A percentile compares a stretch with the other conserved stretches of the same genome.
These are phyloP conservation scores for Nicotiana attenuata DNA, from an alignment of 257 asterid species.

Conservation along the genomic window DNA sequence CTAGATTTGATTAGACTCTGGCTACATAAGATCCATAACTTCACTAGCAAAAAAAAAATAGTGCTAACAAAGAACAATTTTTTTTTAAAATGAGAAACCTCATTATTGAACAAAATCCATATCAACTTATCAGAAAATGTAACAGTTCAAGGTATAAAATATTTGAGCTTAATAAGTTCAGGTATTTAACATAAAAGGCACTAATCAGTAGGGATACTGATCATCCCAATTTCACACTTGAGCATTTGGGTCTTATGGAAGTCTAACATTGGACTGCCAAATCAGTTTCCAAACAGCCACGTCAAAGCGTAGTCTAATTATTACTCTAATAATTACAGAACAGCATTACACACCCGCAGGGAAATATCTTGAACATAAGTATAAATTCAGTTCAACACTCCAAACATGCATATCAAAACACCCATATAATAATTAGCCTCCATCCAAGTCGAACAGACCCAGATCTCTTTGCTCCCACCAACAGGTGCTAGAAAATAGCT, in stretches of 20 bases:
- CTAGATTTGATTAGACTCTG: background rate
- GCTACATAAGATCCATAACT: background rate
- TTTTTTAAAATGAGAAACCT: background rate
- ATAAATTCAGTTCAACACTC: slow-evolving; percentile 9
- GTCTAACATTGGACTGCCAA: background rate
- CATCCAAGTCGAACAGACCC: slow-evolving; percentile 21
- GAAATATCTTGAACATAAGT: background rate
- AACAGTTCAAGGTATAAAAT: background rate
- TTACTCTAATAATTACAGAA: background rate
- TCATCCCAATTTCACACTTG: background rate
- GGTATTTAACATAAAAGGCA: background rate
- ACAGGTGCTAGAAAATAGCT: slow-evolving; percentile 29
- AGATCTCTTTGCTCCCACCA: slow-evolving; percentile 34
- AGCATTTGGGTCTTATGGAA: background rate
- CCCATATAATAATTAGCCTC: slow-evolving; percentile 14
- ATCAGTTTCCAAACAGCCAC: slow-evolving; percentile 11
- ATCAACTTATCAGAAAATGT: background rate
- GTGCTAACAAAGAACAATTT: background rate
- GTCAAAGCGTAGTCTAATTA: background rate
- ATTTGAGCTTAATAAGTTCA: background rate
- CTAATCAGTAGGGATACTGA: background rate
- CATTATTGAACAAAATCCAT: slow-evolving; percentile 1
- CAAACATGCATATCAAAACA: slow-evolving; percentile 7
- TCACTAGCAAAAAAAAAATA: background rate
- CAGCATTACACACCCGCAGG: background rate